Evolutionary conservation across 768 basidiomycete species (phyloP).

Genomic region (Suillus sp.): DNA sequence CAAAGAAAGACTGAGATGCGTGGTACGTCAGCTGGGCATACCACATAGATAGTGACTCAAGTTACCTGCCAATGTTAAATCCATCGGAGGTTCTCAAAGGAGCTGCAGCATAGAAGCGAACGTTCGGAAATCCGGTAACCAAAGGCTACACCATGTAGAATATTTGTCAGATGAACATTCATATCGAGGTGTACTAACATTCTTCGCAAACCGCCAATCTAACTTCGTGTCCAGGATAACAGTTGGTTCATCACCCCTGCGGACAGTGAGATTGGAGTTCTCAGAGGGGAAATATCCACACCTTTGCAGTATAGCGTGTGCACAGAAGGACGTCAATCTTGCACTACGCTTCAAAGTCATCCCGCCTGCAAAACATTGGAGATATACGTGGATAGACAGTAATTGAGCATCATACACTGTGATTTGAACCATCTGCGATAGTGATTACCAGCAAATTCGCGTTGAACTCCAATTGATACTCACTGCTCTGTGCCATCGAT

Average conservation of each 20-base stretch:
- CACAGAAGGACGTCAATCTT: conserved; percentile 75
- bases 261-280: conserved; percentile 4
- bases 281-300: conserved; percentile 27
- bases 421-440: conserved; percentile 82
- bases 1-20: conserved; percentile 62
- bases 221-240: conserved; percentile 74
- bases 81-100: conserved; percentile 89
- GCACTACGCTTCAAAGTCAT: conserved; percentile 45
- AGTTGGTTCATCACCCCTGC: conserved; percentile 83
- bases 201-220: conserved; percentile 89
- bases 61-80: conserved; percentile 83
- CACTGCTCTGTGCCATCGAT: conserved; percentile 86
- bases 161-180: conserved; percentile 5
- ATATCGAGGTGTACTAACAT: conserved; percentile 50
- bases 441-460: conserved; percentile 3
- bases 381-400: background rate
- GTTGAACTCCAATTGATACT: conserved; percentile 31
- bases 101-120: conserved; percentile 92
- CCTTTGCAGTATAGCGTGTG: conserved; percentile 82
- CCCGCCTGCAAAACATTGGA: conserved; percentile 41
- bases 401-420: conserved; percentile 58
- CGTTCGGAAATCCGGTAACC: conserved; percentile 62
- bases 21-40: conserved; percentile 9
- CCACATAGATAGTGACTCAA: conserved; percentile 14
- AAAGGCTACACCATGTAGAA: conserved; percentile 53